Percentiles rank a stretch among this genome's conserved stretches.
Evolutionary conservation across 805 yeast genomes (phyloP).

Genomic region (Saccharomyces cerevisiae): DNA sequence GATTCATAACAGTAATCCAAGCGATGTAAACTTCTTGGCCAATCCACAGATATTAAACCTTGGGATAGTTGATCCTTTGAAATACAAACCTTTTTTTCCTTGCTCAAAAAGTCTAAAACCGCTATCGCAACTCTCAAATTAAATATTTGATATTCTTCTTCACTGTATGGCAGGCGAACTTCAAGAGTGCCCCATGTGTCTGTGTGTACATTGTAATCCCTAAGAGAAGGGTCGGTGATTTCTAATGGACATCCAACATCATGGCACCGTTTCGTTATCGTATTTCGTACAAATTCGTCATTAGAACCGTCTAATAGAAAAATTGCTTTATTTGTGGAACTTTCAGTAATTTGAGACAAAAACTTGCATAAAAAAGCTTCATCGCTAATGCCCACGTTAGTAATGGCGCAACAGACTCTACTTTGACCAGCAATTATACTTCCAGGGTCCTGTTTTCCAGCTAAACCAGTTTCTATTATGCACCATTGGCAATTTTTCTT

Average conservation of each 20-base stretch:
- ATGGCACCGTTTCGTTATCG: constrained; percentile 34
- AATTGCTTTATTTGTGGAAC: constrained; percentile 74
- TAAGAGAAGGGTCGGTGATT: constrained; percentile 11
- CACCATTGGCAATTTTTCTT: constrained; percentile 56
- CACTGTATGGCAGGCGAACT: constrained; percentile 47
- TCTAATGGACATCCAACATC: constrained; percentile 24
- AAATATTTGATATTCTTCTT: constrained; percentile 54
- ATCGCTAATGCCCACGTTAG: constrained; percentile 81
- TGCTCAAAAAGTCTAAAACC: constrained; percentile 36
- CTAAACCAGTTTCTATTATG: constrained; percentile 82
- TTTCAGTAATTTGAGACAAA: constrained; percentile 57
- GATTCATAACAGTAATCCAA: constrained; percentile 26
- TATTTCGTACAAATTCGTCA: constrained; percentile 38
- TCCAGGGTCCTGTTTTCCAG: constrained; percentile 82
- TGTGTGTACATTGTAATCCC: constrained; percentile 12
- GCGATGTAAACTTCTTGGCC: constrained; percentile 86
- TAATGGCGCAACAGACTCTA: constrained; percentile 57
- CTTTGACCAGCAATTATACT: constrained; percentile 47
- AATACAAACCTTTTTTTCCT: constrained; percentile 23
- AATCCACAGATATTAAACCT: constrained; percentile 50
- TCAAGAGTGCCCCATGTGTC: constrained; percentile 22
- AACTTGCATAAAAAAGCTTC: constrained; percentile 62
- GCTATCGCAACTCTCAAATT: constrained; percentile 64
- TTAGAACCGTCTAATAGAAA: constrained; percentile 59
- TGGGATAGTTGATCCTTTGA: constrained; percentile 30